Evolutionary conservation across 345 rosid genomes (phyloP), one percentile per base, ranked within the genome.

Genomic region (Citrus glauca): DNA sequence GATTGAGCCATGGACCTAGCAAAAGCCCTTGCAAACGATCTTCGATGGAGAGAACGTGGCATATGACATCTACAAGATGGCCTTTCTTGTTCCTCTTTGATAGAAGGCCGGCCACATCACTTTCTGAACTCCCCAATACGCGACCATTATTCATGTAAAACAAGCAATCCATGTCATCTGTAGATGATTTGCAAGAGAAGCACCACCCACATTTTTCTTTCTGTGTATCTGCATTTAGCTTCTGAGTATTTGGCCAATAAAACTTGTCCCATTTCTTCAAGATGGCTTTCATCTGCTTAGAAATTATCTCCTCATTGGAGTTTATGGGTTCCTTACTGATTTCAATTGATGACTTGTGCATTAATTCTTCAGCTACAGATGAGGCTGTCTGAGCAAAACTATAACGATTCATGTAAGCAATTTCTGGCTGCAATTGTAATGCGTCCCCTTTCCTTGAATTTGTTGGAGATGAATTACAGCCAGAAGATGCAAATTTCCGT

Each of bases 171-270:
- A 77, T 66, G 56, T 86, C 97, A 45, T 88, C 92, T 19, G 77
- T 73, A 13, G 87, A 76, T 72, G 57, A 81, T 86, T 87, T 85
- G 88, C 99, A 96, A 76, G 88, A 77, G 86, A 86, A 88, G 88
- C 99, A 96, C 99, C 99, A 96, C 59, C 99, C 99, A 85, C 99
- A 96, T 73, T 84, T 91, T 86, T 94, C 99, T 82, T 83, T 94
- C 86, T 75, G 87, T 4, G 79, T 79, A 82, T 83, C 88, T 53
- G 73, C 71, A 66, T 80, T 84, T 37, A 80, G 82, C 50, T 80
- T 85, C 73, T 71, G 85, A 69, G 82, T 76, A 82, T 84, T 82
- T 68, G 88, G 90, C 97, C 96, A 91, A 69, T 69, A 78, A 78
- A 92, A 90, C 84, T 81, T 91, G 70, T 83, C 69, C 75, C 86